Conservation (phyloP, 305 asterid genomes). For the Fraxinus albicans region DNA sequence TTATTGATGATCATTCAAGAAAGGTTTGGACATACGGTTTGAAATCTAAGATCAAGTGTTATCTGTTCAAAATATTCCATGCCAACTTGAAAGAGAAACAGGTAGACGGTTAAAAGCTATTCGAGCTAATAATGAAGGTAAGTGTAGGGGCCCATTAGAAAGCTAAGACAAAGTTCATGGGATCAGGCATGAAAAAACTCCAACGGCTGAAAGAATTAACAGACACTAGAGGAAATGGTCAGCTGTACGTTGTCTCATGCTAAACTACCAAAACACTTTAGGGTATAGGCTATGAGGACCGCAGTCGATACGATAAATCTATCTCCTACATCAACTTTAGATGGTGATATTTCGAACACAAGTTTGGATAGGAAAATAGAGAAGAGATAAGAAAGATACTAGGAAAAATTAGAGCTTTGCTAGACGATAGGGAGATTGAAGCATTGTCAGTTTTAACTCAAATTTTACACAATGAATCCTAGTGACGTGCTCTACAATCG, state of each 20-base stretch:
- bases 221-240: background rate
- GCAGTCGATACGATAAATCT: background rate
- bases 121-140: background rate
- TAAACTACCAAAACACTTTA: background rate
- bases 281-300: background rate
- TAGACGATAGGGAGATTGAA: background rate
- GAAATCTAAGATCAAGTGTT: background rate
- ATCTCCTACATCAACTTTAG: background rate
- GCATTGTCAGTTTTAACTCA: background rate
- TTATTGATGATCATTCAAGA: background rate
- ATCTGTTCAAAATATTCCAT: background rate
- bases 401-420: background rate
- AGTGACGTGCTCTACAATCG: background rate
- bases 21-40: background rate
- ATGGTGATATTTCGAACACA: background rate
- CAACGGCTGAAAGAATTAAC: background rate
- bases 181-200: background rate
- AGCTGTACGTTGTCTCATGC: background rate
- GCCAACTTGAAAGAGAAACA: background rate
- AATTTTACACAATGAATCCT: background rate
- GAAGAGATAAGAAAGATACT: background rate
- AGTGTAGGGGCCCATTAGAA: background rate
- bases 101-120: background rate
- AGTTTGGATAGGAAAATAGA: background rate
- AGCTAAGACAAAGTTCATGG: background rate